phyloP scores from a whole-genome alignment of 441 rosid species.

The Pelargonium australe region DNA sequence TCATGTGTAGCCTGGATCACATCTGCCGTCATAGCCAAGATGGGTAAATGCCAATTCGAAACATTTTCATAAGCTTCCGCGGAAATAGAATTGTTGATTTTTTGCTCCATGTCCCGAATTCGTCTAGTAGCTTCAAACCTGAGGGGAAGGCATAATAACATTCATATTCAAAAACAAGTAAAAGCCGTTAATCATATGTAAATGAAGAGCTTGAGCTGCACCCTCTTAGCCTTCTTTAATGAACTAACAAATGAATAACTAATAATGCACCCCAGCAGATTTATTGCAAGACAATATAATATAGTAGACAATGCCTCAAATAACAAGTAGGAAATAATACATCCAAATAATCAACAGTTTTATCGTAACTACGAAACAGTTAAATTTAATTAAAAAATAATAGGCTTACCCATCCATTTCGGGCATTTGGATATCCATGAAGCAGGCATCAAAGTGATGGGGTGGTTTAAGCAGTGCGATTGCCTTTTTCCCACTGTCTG shows the following conservation, averaged over 20 bases:
- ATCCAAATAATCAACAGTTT: background rate
- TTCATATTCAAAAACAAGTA: background rate
- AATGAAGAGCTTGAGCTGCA: too few relatives aligned
- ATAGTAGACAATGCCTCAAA: too few relatives aligned
- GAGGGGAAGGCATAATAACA: constrained; percentile 18
- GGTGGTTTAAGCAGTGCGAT: constrained; percentile 65
- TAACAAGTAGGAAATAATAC: background rate
- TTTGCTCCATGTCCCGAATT: constrained; percentile 51
- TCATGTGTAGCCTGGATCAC: constrained; percentile 77
- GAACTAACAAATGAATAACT: too few relatives aligned
- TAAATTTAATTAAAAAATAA: background rate
- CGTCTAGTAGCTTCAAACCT: constrained; percentile 82
- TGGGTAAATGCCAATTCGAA: constrained; percentile 58
- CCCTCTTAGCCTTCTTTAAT: too few relatives aligned
- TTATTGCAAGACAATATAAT: too few relatives aligned
- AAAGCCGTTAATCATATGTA: background rate
- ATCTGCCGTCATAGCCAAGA: constrained; percentile 95
- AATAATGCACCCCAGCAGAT: too few relatives aligned
- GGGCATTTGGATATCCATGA: constrained; percentile 99
- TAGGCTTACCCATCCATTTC: constrained; percentile 80
- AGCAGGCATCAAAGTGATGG: constrained; percentile 78
- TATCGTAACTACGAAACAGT: constrained; percentile 3
- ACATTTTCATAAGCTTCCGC: constrained; percentile 35
- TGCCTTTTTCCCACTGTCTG: constrained; percentile 70
- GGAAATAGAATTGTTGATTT: constrained; percentile 45